Percentiles rank a stretch among this genome's conserved stretches.
Evolutionary conservation across 225 moss, liverwort and hornwort genomes (phyloP).

Genomic region (Takakia lepidozioides): DNA sequence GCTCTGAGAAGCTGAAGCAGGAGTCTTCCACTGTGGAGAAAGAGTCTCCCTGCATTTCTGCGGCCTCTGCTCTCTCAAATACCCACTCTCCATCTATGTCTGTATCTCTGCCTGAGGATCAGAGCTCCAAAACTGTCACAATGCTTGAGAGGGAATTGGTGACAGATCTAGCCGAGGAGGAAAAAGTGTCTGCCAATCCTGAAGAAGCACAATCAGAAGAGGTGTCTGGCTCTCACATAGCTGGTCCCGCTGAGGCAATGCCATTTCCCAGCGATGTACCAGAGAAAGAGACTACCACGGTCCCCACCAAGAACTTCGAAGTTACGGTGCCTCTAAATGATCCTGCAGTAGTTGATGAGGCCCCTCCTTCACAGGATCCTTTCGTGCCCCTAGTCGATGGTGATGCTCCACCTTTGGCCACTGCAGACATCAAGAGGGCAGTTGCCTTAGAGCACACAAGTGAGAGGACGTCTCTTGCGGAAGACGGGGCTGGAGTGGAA

Average conservation of each 20-base stretch:
- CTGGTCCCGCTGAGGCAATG: neutral
- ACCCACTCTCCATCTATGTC: neutral
- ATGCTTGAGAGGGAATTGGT: neutral
- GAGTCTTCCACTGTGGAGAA: neutral
- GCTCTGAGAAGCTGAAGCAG: neutral
- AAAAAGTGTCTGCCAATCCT: neutral
- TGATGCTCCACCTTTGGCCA: too few species aligned
- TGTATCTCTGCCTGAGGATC: neutral
- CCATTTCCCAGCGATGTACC: neutral
- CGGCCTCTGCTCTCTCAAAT: too few species aligned
- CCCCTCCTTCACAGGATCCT: too few species aligned
- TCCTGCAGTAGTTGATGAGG: too few species aligned
- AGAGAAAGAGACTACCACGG: neutral
- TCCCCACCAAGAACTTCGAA: neutral
- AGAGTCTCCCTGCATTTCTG: neutral
- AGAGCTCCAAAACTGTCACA: neutral
- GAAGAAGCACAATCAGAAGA: neutral
- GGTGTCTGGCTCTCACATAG: neutral
- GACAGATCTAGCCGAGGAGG: neutral
- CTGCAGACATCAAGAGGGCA: conserved; percentile 6
- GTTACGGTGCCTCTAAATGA: neutral
- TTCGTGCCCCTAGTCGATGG: too few species aligned
- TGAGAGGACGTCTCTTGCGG: neutral
- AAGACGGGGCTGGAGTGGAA: conserved; percentile 2
- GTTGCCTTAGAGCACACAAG: neutral